Percentiles rank a stretch among this genome's conserved stretches.
Evolutionary conservation across 257 asterid genomes (phyloP).

Genomic region (Mitragyna speciosa): DNA sequence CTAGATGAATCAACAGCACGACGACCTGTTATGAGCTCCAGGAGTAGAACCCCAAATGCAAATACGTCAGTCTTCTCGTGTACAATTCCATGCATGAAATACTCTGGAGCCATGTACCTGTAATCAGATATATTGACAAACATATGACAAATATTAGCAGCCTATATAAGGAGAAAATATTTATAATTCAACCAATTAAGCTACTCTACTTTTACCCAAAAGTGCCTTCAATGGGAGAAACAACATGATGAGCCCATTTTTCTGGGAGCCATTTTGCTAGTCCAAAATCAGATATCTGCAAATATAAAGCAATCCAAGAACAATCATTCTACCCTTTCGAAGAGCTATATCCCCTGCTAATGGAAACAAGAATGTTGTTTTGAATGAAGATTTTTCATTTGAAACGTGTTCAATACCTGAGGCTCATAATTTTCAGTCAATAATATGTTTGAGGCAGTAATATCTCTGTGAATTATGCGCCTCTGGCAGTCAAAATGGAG

Average conservation of each 20-base stretch:
- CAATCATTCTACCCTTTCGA: conserved; percentile 2
- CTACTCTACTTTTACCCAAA: conserved; percentile 57
- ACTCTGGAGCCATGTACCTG: conserved; percentile 99
- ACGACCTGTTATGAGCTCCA: conserved; percentile 94
- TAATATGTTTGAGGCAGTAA: conserved; percentile 88
- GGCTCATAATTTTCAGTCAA: conserved; percentile 75
- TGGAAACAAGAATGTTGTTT: not conserved
- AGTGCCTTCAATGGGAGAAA: conserved; percentile 97
- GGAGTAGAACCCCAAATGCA: conserved; percentile 83
- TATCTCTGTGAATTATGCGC: conserved; percentile 90
- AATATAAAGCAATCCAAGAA: not conserved
- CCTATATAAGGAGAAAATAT: not conserved
- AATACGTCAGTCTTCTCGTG: conserved; percentile 92
- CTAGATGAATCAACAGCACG: conserved; percentile 76
- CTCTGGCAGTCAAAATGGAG: conserved; percentile 79
- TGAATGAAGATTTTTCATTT: not conserved
- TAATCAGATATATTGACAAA: not conserved
- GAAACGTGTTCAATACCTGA: conserved; percentile 47
- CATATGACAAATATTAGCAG: not conserved
- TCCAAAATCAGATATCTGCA: conserved; percentile 96
- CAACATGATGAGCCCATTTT: conserved; percentile 82
- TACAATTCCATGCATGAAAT: conserved; percentile 92
- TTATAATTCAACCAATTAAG: not conserved
- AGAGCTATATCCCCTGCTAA: not conserved
- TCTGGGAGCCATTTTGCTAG: conserved; percentile 97